A percentile compares a stretch with the other conserved stretches of the same genome.
These are phyloP conservation scores for Hymenoscyphus fraxineus DNA, from an alignment of 2,329 filamentous ascomycete genomes.

Conservation along the genomic window DNA sequence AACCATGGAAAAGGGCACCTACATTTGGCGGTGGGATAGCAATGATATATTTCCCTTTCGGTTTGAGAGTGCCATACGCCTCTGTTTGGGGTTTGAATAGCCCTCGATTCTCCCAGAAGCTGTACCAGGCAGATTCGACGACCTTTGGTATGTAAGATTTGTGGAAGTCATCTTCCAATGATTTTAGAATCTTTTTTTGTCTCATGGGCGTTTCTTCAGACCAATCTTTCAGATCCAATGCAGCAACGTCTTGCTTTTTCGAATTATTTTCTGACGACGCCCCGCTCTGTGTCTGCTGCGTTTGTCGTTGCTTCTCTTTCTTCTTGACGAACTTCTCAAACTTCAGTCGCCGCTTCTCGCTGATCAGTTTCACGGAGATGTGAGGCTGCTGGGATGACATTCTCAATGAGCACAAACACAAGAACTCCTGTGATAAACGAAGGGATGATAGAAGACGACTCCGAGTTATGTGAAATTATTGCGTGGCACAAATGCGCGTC, in stretches of 20 bases:
- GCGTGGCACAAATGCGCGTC: too few relatives aligned
- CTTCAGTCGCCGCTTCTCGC: conserved; percentile 74
- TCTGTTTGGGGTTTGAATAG: conserved; percentile 83
- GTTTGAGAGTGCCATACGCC: conserved; percentile 69
- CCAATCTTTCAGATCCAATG: conserved; percentile 60
- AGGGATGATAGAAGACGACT: too few relatives aligned
- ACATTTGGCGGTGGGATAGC: conserved; percentile 85
- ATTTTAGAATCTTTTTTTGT: conserved; percentile 73
- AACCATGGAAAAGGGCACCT: conserved; percentile 7
- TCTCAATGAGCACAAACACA: too few relatives aligned
- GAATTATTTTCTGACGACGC: conserved; percentile 61
- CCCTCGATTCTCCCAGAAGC: conserved; percentile 92
- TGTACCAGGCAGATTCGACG: conserved; percentile 88
- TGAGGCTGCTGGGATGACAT: too few relatives aligned
- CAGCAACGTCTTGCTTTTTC: conserved; percentile 55
- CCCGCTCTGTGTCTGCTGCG: conserved; percentile 45
- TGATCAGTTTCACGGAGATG: conserved; percentile 5
- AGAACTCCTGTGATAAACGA: too few relatives aligned
- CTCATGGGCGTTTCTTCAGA: conserved; percentile 69
- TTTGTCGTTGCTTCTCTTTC: conserved; percentile 46
- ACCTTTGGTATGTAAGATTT: conserved; percentile 86
- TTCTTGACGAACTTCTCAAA: conserved; percentile 74
- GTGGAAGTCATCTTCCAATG: conserved; percentile 69
- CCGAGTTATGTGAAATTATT: too few relatives aligned
- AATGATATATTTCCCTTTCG: conserved; percentile 80